Conservation (phyloP, 106 monocot genomes). For the Dactylorhiza incarnata region DNA sequence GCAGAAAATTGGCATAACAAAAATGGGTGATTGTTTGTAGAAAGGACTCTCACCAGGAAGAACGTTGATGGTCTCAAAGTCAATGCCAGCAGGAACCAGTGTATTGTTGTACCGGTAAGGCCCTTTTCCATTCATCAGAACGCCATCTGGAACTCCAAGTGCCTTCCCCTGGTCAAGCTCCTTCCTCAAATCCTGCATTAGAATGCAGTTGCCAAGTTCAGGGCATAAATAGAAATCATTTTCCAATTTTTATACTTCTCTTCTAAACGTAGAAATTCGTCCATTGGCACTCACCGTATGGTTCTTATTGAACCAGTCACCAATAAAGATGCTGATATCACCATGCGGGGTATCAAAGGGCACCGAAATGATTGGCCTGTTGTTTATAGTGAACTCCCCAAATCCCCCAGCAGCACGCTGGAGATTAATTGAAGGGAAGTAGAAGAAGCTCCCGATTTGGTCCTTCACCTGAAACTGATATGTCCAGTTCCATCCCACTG, state of each 20-base stretch:
- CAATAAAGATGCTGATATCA: slow-evolving; percentile 76
- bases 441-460: slow-evolving; percentile 94
- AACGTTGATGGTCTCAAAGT: slow-evolving; percentile 41
- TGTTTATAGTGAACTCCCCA: slow-evolving; percentile 81
- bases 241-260: background rate
- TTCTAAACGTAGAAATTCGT: background rate
- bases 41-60: slow-evolving; percentile 28
- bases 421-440: slow-evolving; percentile 61
- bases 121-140: slow-evolving; percentile 64
- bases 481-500: slow-evolving; percentile 93
- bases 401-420: slow-evolving; percentile 83
- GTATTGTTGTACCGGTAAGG: slow-evolving; percentile 47
- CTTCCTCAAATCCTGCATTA: slow-evolving; percentile 41
- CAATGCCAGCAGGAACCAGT: slow-evolving; percentile 42
- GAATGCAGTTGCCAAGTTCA: background rate
- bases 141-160: slow-evolving; percentile 62
- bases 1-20: background rate
- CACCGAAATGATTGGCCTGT: slow-evolving; percentile 54
- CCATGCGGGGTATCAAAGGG: slow-evolving; percentile 71
- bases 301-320: slow-evolving; percentile 85
- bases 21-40: background rate
- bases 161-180: slow-evolving; percentile 46
- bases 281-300: slow-evolving; percentile 41
- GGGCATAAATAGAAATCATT: background rate
- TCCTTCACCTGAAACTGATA: slow-evolving; percentile 97